Evolutionary conservation across 129 eudicot genomes (phyloP), one percentile per base, ranked within the genome.

Genomic region (Pseudognaphalium luteoalbum): DNA sequence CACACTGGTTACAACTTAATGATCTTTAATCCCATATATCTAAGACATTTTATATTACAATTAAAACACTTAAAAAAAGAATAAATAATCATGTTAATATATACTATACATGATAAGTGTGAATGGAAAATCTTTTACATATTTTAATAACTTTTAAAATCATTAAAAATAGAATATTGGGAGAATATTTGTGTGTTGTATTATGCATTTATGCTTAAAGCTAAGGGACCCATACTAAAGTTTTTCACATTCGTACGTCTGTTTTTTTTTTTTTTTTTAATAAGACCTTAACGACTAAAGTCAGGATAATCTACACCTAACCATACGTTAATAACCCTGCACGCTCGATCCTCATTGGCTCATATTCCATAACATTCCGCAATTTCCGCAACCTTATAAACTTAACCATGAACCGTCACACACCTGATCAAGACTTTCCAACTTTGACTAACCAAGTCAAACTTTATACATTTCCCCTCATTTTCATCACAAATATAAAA

Each of bases 271-370:
- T n/a, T n/a, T n/a, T n/a, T 25, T 25, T 25, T 25, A 25, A 25
- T 11, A 10, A 42, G 51, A 12, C 51, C 51, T 42, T 42, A 66
- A 57, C 66, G 73, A 22, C 78, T 79, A n/a, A 39, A 29, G 25
- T 72, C 62, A 4, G 2, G 15, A 72, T 79, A 64, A 28, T 33
- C 72, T 79, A 19, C 77, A 50, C 39, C 32, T 4, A 1, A 47
- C 77, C 82, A 30, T 71, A 79, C 65, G 21, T 71, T 71, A 78
- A 62, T 11, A 32, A 50, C 76, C 32, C 20, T 71, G 15, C n/a
- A 39, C 35, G 59, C 78, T 63, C 25, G 51, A 52, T 22, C 33
- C 78, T 64, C 68, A 79, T 72, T 79, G 66, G 83, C 73, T 51
- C 4, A 22, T 47, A 16, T 21, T 35, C 41, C 54, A 64, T 17